Evolutionary conservation across 2,329 filamentous ascomycete species (phyloP).

Genomic region (Epicoccum sorghinum): DNA sequence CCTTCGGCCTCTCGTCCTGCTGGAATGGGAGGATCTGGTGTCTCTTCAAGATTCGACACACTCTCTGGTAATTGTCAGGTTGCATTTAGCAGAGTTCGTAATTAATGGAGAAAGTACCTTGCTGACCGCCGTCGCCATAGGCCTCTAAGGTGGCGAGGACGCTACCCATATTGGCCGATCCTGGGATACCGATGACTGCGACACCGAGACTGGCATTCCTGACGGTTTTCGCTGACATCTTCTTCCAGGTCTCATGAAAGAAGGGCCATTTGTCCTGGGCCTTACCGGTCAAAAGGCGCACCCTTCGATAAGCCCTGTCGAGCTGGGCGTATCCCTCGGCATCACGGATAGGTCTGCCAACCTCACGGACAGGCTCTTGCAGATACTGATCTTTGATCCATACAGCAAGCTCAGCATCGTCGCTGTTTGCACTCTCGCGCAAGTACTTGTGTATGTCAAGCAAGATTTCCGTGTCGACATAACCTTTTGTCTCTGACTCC

Average conservation of each 20-base stretch:
- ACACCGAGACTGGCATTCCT: conserved; percentile 27
- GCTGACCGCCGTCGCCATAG: conserved; percentile 1
- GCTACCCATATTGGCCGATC: not conserved
- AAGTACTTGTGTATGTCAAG: conserved; percentile 30
- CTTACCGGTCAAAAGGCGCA: conserved; percentile 35
- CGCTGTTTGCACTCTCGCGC: conserved; percentile 23
- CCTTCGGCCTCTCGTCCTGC: conserved; percentile 1
- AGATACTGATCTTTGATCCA: conserved; percentile 37
- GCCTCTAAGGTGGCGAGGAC: conserved; percentile 3
- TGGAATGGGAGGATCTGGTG: no score
- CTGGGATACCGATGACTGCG: conserved; percentile 14
- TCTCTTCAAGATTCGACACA: no score
- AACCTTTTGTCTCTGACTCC: conserved; percentile 11
- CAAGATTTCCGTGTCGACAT: conserved; percentile 32
- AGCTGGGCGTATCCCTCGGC: conserved; percentile 31
- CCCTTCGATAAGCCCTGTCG: conserved; percentile 37
- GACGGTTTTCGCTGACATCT: conserved; percentile 27
- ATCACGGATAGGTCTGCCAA: conserved; percentile 23
- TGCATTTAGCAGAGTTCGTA: no score
- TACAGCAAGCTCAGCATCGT: conserved; percentile 27
- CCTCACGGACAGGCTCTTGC: conserved; percentile 15
- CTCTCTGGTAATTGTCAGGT: not conserved
- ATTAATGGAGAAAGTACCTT: not conserved
- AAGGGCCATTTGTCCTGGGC: conserved; percentile 44
- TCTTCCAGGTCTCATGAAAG: conserved; percentile 31